Base-by-base conservation (phyloP, 2,329 filamentous ascomycete species). In the Arthrobotrys pseudoclavata region DNA sequence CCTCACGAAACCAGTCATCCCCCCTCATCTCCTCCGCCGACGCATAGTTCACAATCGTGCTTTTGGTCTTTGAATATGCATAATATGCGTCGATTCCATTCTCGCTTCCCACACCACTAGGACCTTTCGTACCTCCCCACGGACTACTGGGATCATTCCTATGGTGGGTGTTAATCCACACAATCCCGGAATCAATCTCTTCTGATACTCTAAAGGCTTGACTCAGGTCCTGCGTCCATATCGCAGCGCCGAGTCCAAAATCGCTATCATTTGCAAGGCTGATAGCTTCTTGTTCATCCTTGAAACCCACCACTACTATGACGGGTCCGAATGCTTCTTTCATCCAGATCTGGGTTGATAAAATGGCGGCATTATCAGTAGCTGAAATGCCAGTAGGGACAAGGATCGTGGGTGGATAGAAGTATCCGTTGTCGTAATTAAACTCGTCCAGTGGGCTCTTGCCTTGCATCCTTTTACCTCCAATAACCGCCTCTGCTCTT, bases 141-240 rank as follows among this genome's bases (percentile, higher is more conserved):
- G 91, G 89, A 74, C 89, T 90, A 80, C 89, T 90, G 0, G 91
- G 90, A 79, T 92, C 91, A 80, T 92, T 92, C 37, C 90, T 86
- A 82, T 92, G 90, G 83, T 92, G 90, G 0, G 84, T 86, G 79
- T 86, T 87, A 15, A 84, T 82, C 84, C 81, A 86, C 31, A 85
- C 83, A 31, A 87, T 87, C 0, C 85, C 86, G 0, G 86, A 84
- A 15, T 87, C 85, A 13, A 87, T 86, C 15, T 81, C 81, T 3
- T 84, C 84, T 0, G 85, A 84, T 0, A 87, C 84, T 0, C 86
- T 83, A 77, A 86, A 86, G 29, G 76, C 79, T 13, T 76, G 76
- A 12, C 52, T 62, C 1, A 80, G 24, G 53, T 80, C 76, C 6
- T 69, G 72, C 26, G 79, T 79, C 79, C 79, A 80, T 10, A 80